Percentiles rank a stretch among this genome's conserved stretches.
Conservation (phyloP, 1,139 yeast species). For the Eremothecium cymbalariae region DNA sequence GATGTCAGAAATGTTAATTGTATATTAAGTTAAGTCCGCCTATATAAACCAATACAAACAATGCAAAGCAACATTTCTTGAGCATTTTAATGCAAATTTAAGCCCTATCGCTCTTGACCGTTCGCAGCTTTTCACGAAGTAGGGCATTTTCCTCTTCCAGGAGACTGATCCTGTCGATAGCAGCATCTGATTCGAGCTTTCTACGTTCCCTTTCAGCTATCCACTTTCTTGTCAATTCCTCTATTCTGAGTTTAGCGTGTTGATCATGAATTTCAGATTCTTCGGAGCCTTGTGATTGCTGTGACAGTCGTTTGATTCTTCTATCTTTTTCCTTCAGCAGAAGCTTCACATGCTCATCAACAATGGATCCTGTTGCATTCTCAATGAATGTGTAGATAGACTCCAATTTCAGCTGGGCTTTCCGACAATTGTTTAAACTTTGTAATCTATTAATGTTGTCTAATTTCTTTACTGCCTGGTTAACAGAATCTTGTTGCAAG, state of each 20-base stretch:
- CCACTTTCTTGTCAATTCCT: constrained; percentile 57
- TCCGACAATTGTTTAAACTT: constrained; percentile 27
- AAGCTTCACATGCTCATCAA: constrained; percentile 47
- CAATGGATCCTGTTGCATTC: constrained; percentile 50
- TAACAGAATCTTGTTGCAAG: constrained; percentile 50
- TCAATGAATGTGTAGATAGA: constrained; percentile 51
- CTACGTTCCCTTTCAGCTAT: constrained; percentile 65
- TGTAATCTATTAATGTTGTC: constrained; percentile 35
- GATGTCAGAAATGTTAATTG: constrained; percentile 1
- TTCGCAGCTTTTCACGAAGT: constrained; percentile 31
- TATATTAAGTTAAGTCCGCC: constrained; percentile 1
- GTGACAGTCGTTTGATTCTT: constrained; percentile 6
- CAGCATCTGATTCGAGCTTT: constrained; percentile 49
- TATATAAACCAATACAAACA: constrained; percentile 1
- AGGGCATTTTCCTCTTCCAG: constrained; percentile 48
- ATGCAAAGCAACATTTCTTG: not conserved
- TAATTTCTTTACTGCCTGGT: constrained; percentile 48
- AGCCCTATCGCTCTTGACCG: not conserved
- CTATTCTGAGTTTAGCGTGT: constrained; percentile 42
- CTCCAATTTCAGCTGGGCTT: constrained; percentile 42
- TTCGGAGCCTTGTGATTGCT: constrained; percentile 8
- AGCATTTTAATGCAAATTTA: not conserved
- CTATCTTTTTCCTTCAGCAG: constrained; percentile 26
- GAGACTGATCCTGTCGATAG: constrained; percentile 43
- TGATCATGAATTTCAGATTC: constrained; percentile 18